Evolutionary conservation across 768 basidiomycete genomes (phyloP), one percentile per base, ranked within the genome.

Genomic region (Calvatia gigantea): DNA sequence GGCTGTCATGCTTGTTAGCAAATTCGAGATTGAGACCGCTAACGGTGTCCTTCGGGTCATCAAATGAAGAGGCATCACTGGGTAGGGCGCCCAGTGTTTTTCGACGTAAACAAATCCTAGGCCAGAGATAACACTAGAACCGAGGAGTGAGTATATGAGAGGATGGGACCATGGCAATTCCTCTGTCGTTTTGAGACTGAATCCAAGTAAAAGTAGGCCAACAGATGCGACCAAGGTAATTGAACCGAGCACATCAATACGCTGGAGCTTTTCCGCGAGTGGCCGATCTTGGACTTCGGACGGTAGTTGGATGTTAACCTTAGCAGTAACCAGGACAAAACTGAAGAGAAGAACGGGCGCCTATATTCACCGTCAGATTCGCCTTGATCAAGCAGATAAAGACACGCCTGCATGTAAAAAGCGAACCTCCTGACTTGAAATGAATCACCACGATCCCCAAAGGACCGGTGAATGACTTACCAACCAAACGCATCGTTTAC

Each of bases 21-120:
- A 79, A 69, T 94, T 95, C 43, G 82, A 81, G 47, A 95, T 56
- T 4, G 91, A 89, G 27, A 94, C 84, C 9, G 89, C 87, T 17
- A 94, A 69, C 4, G 92, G 91, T 21, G 90, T 94, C 52, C 94
- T 76, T 64, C 85, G 83, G 29, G 78, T 81, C 31, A 95, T 79
- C 54, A 95, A 72, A 50, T 82, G 81, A 59, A 97, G 71, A 45
- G 96, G 96, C 85, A 99, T 88, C 49, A 98, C 88, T 14, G 97
- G 97, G 67, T 88, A 90, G 3, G 81, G 77, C 2, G 91, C 84
- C 75, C 82, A 85, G 60, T 80, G 76, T 54, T 84, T 84, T 71
- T 99, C 96, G 23, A 91, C 90, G 43, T 83, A 66, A 28, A 95
- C 66, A 68, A 99, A 98, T 2, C 75, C 62, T 5, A 74, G 60